phyloP scores from a whole-genome alignment of 2,329 filamentous ascomycete species.

The Aureobasidium pullulans region DNA sequence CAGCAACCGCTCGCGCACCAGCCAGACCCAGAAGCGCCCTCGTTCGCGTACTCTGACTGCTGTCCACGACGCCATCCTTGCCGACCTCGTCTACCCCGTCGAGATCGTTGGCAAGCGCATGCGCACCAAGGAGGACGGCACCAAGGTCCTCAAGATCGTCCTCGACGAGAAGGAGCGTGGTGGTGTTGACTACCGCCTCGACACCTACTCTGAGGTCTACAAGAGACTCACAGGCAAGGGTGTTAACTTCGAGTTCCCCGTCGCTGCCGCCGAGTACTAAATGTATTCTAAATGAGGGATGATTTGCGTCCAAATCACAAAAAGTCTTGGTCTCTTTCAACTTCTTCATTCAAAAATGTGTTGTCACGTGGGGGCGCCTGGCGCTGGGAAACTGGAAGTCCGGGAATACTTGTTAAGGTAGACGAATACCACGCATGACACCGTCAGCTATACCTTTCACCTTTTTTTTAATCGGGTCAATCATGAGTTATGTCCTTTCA shows the following conservation, averaged over 20 bases:
- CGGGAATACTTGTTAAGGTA: slow-evolving; percentile 4
- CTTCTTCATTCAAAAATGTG: slow-evolving; percentile 10
- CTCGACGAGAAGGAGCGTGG: slow-evolving; percentile 99
- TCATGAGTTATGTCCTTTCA: slow-evolving; percentile 5
- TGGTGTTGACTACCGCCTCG: slow-evolving; percentile 97
- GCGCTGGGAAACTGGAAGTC: slow-evolving; percentile 1
- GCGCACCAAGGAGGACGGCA: slow-evolving; percentile 97
- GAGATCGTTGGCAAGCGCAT: slow-evolving; percentile 99
- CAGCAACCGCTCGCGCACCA: slow-evolving; percentile 91
- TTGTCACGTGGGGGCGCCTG: slow-evolving; percentile 14
- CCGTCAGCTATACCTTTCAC: not conserved
- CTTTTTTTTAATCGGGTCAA: slow-evolving; percentile 8
- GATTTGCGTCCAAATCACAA: slow-evolving; percentile 10
- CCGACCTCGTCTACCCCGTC: slow-evolving; percentile 97
- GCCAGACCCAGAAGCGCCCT: slow-evolving; percentile 97
- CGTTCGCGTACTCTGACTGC: slow-evolving; percentile 96
- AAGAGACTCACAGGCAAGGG: slow-evolving; percentile 91
- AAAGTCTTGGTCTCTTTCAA: slow-evolving; percentile 11
- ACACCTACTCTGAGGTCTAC: slow-evolving; percentile 99
- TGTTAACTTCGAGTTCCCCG: slow-evolving; percentile 98
- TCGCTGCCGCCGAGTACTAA: slow-evolving; percentile 77
- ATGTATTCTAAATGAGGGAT: slow-evolving; percentile 24
- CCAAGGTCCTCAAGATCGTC: slow-evolving; percentile 97
- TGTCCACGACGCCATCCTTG: slow-evolving; percentile 96
- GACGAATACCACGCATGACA: slow-evolving; percentile 14